These are phyloP conservation scores for Testicularia cyperi DNA, from an alignment of 1,284 basidiomycete species.

Conservation along the genomic window DNA sequence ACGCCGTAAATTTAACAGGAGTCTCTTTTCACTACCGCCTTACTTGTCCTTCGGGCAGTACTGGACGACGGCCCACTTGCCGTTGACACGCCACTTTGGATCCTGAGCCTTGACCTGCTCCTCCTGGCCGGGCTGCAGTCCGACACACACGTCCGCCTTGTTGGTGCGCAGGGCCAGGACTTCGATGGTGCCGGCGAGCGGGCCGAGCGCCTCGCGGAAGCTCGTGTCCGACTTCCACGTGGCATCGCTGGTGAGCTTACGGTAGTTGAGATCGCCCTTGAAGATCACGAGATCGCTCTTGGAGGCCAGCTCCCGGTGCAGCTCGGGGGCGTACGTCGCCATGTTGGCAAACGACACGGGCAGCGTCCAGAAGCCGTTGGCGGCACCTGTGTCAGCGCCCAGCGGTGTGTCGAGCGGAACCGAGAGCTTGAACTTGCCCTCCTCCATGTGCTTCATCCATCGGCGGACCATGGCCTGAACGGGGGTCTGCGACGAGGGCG, in stretches of 20 bases:
- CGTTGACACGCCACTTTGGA: conserved; percentile 49
- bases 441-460: conserved; percentile 72
- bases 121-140: conserved; percentile 43
- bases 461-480: conserved; percentile 70
- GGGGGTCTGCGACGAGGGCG: conserved; percentile 35
- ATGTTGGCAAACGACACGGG: conserved; percentile 45
- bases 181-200: conserved; percentile 71
- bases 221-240: conserved; percentile 81
- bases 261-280: conserved; percentile 78
- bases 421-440: conserved; percentile 74
- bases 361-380: conserved; percentile 53
- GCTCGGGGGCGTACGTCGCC: conserved; percentile 63
- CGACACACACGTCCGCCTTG: conserved; percentile 74
- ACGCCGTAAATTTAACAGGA: no score
- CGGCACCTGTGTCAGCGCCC: conserved; percentile 61
- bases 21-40: no score
- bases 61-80: conserved; percentile 52
- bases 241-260: conserved; percentile 82
- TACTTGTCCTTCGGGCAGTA: conserved; percentile 27
- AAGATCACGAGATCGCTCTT: conserved; percentile 79
- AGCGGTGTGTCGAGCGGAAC: conserved; percentile 71
- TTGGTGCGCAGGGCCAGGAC: conserved; percentile 84
- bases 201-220: conserved; percentile 77
- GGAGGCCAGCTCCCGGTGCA: conserved; percentile 67
- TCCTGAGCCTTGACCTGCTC: conserved; percentile 40